phyloP scores from a whole-genome alignment of 78 protist genomes.

The Thecamonas trahens region DNA sequence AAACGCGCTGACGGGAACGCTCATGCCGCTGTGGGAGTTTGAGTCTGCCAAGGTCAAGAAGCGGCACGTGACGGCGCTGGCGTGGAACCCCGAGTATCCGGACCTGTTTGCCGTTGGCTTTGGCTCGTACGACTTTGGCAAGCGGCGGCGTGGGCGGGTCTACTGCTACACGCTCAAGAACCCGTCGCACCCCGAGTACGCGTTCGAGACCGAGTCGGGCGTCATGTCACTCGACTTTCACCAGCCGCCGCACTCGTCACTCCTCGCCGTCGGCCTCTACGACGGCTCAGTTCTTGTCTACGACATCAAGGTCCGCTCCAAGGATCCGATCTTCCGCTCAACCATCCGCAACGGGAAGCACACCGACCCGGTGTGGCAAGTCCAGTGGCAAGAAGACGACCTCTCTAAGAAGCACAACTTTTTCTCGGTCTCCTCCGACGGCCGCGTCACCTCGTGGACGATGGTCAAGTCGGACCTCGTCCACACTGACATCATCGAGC shows the following conservation, averaged over 20 bases:
- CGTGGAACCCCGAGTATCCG: slow-evolving; percentile 63
- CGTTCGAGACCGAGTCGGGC: slow-evolving; percentile 44
- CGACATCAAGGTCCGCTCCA: slow-evolving; percentile 27
- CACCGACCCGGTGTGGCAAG: slow-evolving; percentile 78
- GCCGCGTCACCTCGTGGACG: slow-evolving; percentile 69
- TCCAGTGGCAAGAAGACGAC: slow-evolving; percentile 55
- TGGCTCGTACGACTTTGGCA: slow-evolving; percentile 73
- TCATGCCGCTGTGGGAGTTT: slow-evolving; percentile 75
- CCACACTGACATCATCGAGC: slow-evolving; percentile 31
- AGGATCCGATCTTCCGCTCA: slow-evolving; percentile 34
- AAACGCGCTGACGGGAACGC: slow-evolving; percentile 41
- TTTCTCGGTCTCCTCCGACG: slow-evolving; percentile 65
- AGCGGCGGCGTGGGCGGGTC: slow-evolving; percentile 39
- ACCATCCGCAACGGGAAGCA: slow-evolving; percentile 69
- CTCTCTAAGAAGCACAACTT: slow-evolving; percentile 41
- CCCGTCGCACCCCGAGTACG: slow-evolving; percentile 61
- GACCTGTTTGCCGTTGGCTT: slow-evolving; percentile 81
- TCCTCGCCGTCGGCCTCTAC: slow-evolving; percentile 63
- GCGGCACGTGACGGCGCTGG: slow-evolving; percentile 50
- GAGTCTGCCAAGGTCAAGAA: neutral
- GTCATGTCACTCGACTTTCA: slow-evolving; percentile 77
- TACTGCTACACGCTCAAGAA: slow-evolving; percentile 72
- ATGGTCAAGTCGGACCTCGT: slow-evolving; percentile 54
- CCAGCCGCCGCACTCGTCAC: slow-evolving; percentile 28
- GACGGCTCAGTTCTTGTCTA: slow-evolving; percentile 61